Conservation (phyloP, 2,329 filamentous ascomycete species). For the Erysiphe pulchra region DNA sequence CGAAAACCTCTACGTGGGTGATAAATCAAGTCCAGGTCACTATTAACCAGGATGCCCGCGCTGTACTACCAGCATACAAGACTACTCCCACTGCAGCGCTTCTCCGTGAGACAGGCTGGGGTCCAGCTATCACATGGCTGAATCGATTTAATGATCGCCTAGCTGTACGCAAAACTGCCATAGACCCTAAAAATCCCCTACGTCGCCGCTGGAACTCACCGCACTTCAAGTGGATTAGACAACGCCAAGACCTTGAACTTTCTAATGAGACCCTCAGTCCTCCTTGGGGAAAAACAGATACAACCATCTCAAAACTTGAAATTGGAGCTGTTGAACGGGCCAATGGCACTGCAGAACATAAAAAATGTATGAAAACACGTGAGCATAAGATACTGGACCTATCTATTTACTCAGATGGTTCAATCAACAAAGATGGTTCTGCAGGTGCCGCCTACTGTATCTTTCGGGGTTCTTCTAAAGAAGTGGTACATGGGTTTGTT, state of each 20-base stretch:
- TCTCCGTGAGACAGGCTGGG: not conserved
- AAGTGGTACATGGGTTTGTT: not conserved
- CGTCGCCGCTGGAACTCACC: not conserved
- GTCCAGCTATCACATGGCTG: not conserved
- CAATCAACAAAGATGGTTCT: not conserved
- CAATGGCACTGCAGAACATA: not conserved
- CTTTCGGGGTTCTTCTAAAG: not conserved
- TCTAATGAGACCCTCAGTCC: not conserved
- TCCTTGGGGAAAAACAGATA: not conserved
- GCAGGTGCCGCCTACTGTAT: not conserved
- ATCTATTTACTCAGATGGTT: not conserved
- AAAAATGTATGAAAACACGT: not conserved
- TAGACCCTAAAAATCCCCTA: not conserved
- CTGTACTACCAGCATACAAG: not conserved
- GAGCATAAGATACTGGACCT: not conserved
- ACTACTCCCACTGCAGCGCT: not conserved
- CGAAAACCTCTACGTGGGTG: not conserved
- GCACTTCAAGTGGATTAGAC: not conserved
- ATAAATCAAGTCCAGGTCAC: not conserved
- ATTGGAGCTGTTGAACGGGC: not conserved
- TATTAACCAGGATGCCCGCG: not conserved
- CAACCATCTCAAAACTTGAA: not conserved
- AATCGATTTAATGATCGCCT: not conserved
- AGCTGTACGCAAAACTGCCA: not conserved
- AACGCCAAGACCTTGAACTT: not conserved